Conservation (phyloP, 2,329 filamentous ascomycete species). For the Apiospora malaysiana region DNA sequence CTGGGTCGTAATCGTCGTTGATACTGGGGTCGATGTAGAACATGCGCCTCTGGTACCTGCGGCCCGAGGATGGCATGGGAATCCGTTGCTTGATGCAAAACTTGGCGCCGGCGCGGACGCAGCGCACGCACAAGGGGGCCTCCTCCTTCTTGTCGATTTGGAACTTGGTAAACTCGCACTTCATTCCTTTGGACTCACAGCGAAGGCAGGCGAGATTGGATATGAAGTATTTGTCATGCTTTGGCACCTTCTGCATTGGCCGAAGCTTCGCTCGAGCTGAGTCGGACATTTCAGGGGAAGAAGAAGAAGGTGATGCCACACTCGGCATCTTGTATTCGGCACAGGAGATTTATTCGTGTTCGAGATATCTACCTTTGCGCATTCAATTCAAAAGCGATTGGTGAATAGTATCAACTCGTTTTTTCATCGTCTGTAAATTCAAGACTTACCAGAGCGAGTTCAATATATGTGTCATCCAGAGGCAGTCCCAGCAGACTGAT, state of each 20-base stretch:
- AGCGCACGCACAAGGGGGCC: not conserved
- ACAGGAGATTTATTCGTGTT: not conserved
- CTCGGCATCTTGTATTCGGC: not conserved
- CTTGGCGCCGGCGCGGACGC: not conserved
- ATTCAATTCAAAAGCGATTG: not conserved
- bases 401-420: not conserved
- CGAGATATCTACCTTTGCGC: not conserved
- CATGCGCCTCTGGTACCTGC: not conserved
- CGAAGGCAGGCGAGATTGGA: not conserved
- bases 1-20: not conserved
- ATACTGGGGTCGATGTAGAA: not conserved
- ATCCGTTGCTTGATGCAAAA: conserved; percentile 5
- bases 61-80: not conserved
- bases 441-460: not conserved
- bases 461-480: not conserved
- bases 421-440: not conserved
- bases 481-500: not conserved
- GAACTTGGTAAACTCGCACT: conserved; percentile 13
- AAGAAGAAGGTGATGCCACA: not conserved
- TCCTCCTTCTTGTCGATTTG: not conserved
- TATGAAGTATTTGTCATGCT: not conserved
- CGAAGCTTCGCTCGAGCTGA: not conserved
- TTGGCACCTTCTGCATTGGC: not conserved
- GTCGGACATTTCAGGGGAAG: not conserved
- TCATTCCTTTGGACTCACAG: conserved; percentile 6